phyloP scores from a whole-genome alignment of 192 early-diverging fungal genomes.

The Dissophora ornata region DNA sequence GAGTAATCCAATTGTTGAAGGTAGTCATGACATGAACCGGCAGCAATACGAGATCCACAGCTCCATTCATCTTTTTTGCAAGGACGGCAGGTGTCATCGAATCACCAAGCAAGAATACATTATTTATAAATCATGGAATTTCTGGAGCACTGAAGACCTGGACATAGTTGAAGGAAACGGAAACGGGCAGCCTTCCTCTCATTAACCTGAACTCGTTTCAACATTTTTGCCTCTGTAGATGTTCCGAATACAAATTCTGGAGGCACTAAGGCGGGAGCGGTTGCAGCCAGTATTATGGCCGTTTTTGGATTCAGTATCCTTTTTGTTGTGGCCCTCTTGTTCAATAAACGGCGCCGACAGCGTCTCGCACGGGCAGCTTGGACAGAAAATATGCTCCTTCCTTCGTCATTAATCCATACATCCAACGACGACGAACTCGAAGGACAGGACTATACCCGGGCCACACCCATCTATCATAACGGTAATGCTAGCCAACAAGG shows the following conservation, averaged over 20 bases:
- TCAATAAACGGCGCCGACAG: slow-evolving; percentile 34
- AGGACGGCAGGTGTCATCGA: too few relatives aligned
- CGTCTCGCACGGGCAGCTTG: slow-evolving; percentile 31
- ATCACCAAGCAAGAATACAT: too few relatives aligned
- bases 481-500: slow-evolving; percentile 10
- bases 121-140: too few relatives aligned
- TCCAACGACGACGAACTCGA: slow-evolving; percentile 42
- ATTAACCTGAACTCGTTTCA: neutral
- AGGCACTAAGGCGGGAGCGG: slow-evolving; percentile 5
- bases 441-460: slow-evolving; percentile 41
- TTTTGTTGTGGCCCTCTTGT: slow-evolving; percentile 22
- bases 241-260: slow-evolving; percentile 1
- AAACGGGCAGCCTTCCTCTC: too few relatives aligned
- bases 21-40: slow-evolving; percentile 17
- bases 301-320: slow-evolving; percentile 13
- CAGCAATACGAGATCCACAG: too few relatives aligned
- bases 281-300: slow-evolving; percentile 32
- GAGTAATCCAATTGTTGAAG: slow-evolving; percentile 23
- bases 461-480: slow-evolving; percentile 19
- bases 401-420: slow-evolving; percentile 28
- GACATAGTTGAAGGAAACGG: too few relatives aligned
- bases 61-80: too few relatives aligned
- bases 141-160: too few relatives aligned
- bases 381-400: slow-evolving; percentile 44
- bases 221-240: neutral